A percentile compares a stretch with the other conserved stretches of the same genome.
Evolutionary conservation across 768 basidiomycete genomes (phyloP).

Genomic region (Rhodotorula graminis): DNA sequence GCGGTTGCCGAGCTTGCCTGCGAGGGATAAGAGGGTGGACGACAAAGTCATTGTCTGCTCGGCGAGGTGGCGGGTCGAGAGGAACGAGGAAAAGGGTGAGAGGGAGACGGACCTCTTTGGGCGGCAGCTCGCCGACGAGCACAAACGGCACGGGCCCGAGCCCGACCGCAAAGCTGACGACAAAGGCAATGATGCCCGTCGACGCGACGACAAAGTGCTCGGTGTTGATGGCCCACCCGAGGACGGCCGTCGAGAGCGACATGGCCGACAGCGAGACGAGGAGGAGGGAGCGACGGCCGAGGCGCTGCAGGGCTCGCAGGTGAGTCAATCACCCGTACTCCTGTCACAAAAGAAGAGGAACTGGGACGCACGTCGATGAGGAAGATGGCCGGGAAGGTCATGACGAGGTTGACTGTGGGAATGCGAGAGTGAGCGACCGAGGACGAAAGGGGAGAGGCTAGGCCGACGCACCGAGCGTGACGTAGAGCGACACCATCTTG

Average conservation of each 20-base stretch:
- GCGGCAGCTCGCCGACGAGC: conserved; percentile 83
- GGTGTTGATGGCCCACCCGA: conserved; percentile 45
- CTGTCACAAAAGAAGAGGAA: background rate
- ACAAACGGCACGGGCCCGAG: conserved; percentile 90
- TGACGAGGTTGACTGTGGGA: conserved; percentile 47
- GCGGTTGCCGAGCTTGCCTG: conserved; percentile 45
- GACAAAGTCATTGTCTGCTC: too few relatives aligned
- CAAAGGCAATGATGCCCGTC: conserved; percentile 44
- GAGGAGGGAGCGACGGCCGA: conserved; percentile 46
- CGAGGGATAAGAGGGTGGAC: background rate
- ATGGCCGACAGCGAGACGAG: conserved; percentile 45
- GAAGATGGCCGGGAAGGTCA: conserved; percentile 50
- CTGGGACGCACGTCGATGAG: conserved; percentile 47
- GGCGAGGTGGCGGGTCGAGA: too few relatives aligned
- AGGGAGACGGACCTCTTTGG: conserved; percentile 55
- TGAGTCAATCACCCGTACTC: background rate
- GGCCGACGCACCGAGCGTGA: conserved; percentile 19
- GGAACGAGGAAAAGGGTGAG: too few relatives aligned
- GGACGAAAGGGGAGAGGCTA: background rate
- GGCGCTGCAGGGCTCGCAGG: conserved; percentile 30
- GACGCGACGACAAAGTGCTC: conserved; percentile 41
- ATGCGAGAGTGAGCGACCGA: background rate
- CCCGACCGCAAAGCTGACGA: conserved; percentile 79
- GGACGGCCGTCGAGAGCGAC: conserved; percentile 43
- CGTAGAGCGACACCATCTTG: conserved; percentile 30